Evolutionary conservation across 345 rosid genomes (phyloP).

Genomic region (Clausena lansium): DNA sequence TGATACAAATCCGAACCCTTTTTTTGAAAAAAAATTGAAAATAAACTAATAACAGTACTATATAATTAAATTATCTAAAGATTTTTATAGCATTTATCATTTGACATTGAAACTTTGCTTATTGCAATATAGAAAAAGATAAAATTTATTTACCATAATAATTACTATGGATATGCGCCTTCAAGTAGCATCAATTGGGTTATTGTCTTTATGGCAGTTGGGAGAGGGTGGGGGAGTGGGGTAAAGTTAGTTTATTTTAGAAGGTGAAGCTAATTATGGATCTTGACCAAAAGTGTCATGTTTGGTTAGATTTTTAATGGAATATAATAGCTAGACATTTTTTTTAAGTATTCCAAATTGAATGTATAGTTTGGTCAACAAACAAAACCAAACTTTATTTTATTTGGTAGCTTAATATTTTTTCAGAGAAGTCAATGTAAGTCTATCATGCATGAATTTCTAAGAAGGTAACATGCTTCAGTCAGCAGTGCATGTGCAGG

Average conservation of each 20-base stretch:
- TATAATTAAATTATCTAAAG: neutral
- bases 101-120: neutral
- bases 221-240: constrained; percentile 36
- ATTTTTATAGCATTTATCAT: neutral
- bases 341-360: constrained; percentile 8
- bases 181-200: constrained; percentile 1
- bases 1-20: too few relatives aligned
- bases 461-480: constrained; percentile 65
- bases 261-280: constrained; percentile 40
- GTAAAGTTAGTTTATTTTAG: constrained; percentile 26
- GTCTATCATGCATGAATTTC: constrained; percentile 48
- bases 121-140: neutral
- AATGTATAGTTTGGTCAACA: constrained; percentile 55
- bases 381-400: constrained; percentile 29
- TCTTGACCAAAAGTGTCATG: constrained; percentile 36
- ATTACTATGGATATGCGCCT: neutral
- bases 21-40: too few relatives aligned
- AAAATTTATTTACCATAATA: neutral
- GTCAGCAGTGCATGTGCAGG: constrained; percentile 70
- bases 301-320: constrained; percentile 29
- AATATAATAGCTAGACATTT: constrained; percentile 17
- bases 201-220: constrained; percentile 39
- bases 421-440: constrained; percentile 46
- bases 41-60: too few relatives aligned
- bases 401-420: constrained; percentile 16